Evolutionary conservation across 106 monocot species (phyloP).

Genomic region (Apostasia ramifera): DNA sequence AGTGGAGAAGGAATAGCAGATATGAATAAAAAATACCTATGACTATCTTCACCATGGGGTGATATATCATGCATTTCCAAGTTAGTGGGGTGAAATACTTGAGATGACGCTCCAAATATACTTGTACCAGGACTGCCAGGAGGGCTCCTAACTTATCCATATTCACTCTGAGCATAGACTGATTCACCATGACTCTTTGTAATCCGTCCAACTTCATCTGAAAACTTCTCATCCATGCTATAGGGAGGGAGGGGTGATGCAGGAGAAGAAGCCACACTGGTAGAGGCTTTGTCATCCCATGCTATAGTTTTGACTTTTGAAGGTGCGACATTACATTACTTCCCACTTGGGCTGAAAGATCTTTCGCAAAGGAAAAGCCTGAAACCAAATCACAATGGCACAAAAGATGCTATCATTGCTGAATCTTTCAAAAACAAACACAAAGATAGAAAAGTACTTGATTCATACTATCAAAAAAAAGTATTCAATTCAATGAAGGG

Average conservation of each 20-base stretch:
- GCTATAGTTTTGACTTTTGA: constrained; percentile 30
- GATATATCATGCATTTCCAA: constrained; percentile 33
- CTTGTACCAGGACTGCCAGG: constrained; percentile 57
- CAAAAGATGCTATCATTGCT: no score
- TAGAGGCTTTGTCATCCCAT: constrained; percentile 22
- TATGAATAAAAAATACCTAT: no score
- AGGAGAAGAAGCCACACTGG: constrained; percentile 27
- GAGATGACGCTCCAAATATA: constrained; percentile 33
- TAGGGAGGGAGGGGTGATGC: constrained; percentile 14
- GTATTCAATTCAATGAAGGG: no score
- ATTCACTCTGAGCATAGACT: constrained; percentile 32
- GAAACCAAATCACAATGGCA: constrained; percentile 14
- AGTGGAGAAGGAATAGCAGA: no score
- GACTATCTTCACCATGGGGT: constrained; percentile 44
- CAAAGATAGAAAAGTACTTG: no score
- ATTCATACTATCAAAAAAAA: no score
- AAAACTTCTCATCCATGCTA: constrained; percentile 27
- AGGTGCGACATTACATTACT: constrained; percentile 39
- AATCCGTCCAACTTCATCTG: constrained; percentile 8
- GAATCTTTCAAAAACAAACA: no score
- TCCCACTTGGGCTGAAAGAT: constrained; percentile 74
- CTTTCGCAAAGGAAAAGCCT: constrained; percentile 82
- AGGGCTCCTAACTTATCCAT: constrained; percentile 47
- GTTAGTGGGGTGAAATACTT: constrained; percentile 28
- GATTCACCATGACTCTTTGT: constrained; percentile 46